These are phyloP conservation scores for Lecanosticta acicola DNA, from an alignment of 2,329 filamentous ascomycete species.

Conservation along the genomic window DNA sequence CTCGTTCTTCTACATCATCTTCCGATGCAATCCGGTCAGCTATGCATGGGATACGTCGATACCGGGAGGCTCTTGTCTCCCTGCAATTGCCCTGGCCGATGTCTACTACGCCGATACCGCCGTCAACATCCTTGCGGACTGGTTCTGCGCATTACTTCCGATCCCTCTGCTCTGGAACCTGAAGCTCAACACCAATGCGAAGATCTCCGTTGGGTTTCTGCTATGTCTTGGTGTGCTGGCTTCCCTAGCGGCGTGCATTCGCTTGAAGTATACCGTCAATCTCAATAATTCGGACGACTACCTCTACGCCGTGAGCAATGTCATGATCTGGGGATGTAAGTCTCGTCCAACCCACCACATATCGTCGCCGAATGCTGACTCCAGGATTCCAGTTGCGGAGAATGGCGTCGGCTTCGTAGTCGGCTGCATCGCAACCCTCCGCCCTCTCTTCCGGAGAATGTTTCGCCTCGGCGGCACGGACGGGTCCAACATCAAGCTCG, in stretches of 20 bases:
- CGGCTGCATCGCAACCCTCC: conserved; percentile 32
- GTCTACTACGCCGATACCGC: conserved; percentile 35
- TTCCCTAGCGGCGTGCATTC: conserved; percentile 31
- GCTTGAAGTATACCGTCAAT: conserved; percentile 34
- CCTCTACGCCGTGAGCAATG: conserved; percentile 31
- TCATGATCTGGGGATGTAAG: conserved; percentile 34
- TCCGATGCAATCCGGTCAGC: conserved; percentile 33
- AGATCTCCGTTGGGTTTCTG: conserved; percentile 35
- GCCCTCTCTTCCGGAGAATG: conserved; percentile 31
- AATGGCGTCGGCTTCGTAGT: conserved; percentile 35
- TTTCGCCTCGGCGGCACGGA: conserved; percentile 17
- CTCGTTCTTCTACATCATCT: conserved; percentile 34
- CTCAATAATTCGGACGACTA: conserved; percentile 32
- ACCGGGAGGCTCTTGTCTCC: conserved; percentile 27
- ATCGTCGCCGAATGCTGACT: neutral
- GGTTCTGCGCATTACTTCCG: conserved; percentile 35
- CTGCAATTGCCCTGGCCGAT: conserved; percentile 24
- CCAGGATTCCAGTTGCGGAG: conserved; percentile 27
- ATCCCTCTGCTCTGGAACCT: conserved; percentile 41
- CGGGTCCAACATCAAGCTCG: conserved; percentile 10
- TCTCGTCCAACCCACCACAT: neutral
- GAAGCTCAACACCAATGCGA: conserved; percentile 38
- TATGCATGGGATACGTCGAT: conserved; percentile 28
- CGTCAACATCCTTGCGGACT: conserved; percentile 35
- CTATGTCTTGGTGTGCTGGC: conserved; percentile 35